These are phyloP conservation scores for Podospora australis DNA, from an alignment of 495 filamentous ascomycete genomes.

Conservation along the genomic window DNA sequence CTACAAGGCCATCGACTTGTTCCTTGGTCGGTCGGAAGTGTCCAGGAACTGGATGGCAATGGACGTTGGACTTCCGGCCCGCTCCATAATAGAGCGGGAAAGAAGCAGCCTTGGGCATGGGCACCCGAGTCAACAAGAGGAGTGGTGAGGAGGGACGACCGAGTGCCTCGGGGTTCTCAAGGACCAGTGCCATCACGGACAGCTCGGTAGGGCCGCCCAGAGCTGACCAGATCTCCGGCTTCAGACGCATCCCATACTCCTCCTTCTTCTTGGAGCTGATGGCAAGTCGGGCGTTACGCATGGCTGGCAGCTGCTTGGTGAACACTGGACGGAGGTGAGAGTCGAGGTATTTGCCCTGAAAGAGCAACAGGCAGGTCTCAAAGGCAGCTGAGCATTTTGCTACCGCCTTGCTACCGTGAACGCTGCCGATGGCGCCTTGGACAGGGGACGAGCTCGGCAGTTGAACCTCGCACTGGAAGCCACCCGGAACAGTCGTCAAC, in stretches of 20 bases:
- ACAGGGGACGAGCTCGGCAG: slow-evolving; percentile 75
- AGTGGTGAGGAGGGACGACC: slow-evolving; percentile 56
- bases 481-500: slow-evolving; percentile 46
- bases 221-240: slow-evolving; percentile 67
- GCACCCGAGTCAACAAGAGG: slow-evolving; percentile 63
- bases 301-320: slow-evolving; percentile 66
- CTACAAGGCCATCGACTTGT: slow-evolving; percentile 48
- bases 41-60: slow-evolving; percentile 27
- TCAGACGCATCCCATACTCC: slow-evolving; percentile 69
- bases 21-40: slow-evolving; percentile 34
- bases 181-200: slow-evolving; percentile 57
- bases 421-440: slow-evolving; percentile 52
- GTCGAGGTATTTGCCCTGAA: slow-evolving; percentile 62
- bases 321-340: slow-evolving; percentile 66
- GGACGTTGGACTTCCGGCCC: slow-evolving; percentile 53
- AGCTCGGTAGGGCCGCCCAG: slow-evolving; percentile 50
- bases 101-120: slow-evolving; percentile 55
- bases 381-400: slow-evolving; percentile 93
- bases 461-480: slow-evolving; percentile 74
- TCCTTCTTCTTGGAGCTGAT: slow-evolving; percentile 67
- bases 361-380: slow-evolving; percentile 68
- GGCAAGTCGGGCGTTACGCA: slow-evolving; percentile 87
- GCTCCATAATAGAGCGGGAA: slow-evolving; percentile 67
- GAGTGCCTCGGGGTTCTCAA: slow-evolving; percentile 54
- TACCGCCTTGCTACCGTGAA: slow-evolving; percentile 56